Evolutionary conservation across 345 rosid species (phyloP), one percentile per base, ranked within the genome.

Genomic region (Alliaria petiolata): DNA sequence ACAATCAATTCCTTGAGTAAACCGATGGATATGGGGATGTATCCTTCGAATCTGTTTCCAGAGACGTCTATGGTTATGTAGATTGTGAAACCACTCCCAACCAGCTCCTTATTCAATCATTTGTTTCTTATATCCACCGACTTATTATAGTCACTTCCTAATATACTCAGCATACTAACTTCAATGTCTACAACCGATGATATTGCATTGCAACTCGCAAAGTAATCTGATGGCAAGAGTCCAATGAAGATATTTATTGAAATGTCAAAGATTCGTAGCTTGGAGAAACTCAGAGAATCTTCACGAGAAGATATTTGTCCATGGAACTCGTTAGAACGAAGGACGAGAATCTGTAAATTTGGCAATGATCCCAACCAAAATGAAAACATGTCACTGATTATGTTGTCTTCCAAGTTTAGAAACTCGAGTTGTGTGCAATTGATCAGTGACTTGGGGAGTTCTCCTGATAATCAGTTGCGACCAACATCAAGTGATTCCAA

Each of bases 251-350:
- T 0, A 31, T 83, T 85, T 6, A 25, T 6, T 2, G 85, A 78
- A 31, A 83, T 34, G 25, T 85, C 92, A 0, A 85, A 67, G 20
- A 87, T 79, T 25, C 83, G 79, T 34, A 83, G 83, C 71, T 4
- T 62, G 2, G 49, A 28, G 80, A 84, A 81, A 0, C 15, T 31
- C 9, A 19, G 10, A 2, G 25, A 5, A 8, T 0, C 7, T 0
- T 1, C 1, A 0, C 15, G 30, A 70, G 82, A 79, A 15, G 6
- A 47, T 45, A 87, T 67, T 3, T 4, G 12, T 0, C 88, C 82
- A 0, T 69, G 5, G 39, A 87, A 85, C 2, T 31, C 4, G 62
- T 87, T 85, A 2, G 80, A 72, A 15, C 82, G 84, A 51, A 85
- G 22, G 58, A 81, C 67, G 2, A 87, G 80, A 56, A 81, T 70